Evolutionary conservation across 768 basidiomycete species (phyloP).

Genomic region (Botryobasidium botryosum): DNA sequence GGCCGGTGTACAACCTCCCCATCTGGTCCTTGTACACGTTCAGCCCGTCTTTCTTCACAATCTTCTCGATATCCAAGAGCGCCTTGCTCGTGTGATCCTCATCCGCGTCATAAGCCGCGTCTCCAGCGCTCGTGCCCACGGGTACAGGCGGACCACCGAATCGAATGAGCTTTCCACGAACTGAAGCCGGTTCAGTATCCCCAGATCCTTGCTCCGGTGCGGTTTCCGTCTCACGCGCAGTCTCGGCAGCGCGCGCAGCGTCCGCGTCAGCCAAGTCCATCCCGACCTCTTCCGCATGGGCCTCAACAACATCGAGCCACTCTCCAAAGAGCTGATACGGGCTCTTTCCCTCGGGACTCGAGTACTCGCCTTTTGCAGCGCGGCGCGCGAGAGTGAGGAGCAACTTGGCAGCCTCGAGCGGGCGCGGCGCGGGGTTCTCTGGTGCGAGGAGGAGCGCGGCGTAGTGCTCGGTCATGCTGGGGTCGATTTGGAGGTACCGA

Average conservation of each 20-base stretch:
- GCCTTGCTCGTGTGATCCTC: slow-evolving; percentile 56
- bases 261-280: slow-evolving; percentile 63
- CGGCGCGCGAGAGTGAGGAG: slow-evolving; percentile 69
- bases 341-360: slow-evolving; percentile 82
- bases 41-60: slow-evolving; percentile 76
- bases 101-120: slow-evolving; percentile 53
- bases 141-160: slow-evolving; percentile 49
- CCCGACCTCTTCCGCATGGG: slow-evolving; percentile 83
- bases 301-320: slow-evolving; percentile 83
- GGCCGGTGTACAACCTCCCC: slow-evolving; percentile 85
- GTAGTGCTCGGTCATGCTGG: slow-evolving; percentile 65
- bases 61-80: slow-evolving; percentile 71
- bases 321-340: slow-evolving; percentile 87
- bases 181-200: slow-evolving; percentile 27
- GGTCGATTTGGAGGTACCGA: slow-evolving; percentile 72
- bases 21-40: slow-evolving; percentile 90
- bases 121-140: slow-evolving; percentile 20
- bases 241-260: slow-evolving; percentile 34
- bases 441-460: slow-evolving; percentile 45
- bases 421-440: slow-evolving; percentile 46
- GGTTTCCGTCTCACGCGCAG: slow-evolving; percentile 31
- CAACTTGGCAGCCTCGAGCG: slow-evolving; percentile 87
- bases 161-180: slow-evolving; percentile 48
- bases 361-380: slow-evolving; percentile 67
- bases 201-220: slow-evolving; percentile 24